Base-by-base conservation (phyloP, 2,329 filamentous ascomycete species). In the Rutstroemia sp. region DNA sequence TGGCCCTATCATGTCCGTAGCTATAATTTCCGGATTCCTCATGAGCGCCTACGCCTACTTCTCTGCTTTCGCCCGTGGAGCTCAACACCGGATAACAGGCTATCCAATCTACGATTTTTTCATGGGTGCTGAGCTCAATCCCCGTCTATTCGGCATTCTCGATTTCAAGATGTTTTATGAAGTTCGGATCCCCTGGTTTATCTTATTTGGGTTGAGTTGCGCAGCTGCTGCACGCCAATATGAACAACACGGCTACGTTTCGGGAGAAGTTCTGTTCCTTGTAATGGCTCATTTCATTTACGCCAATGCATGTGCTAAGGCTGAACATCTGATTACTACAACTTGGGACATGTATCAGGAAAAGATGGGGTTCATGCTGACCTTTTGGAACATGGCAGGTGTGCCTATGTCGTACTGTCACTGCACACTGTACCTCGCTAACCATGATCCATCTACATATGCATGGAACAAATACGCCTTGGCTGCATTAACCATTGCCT, bases 291-390 rank as follows among this genome's bases (percentile, higher is more conserved):
- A 95, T 73, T 96, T 87, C 74, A 79, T 96, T 46, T 96, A 96
- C 68, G 89, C 90, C 69, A 94, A 95, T 71, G 90, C 91, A 54
- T 96, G 91, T 76, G 84, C 86, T 65, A 96, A 96, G 76, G 92
- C 88, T 48, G 92, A 96, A 73, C 89, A 96, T 73, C 82, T 90
- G 70, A 96, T 96, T 71, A 81, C 90, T 58, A 88, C 88, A 7
- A 94, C 89, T 50, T 96, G 91, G 87, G 91, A 96, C 67, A 95
- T 96, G 87, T 95, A 95, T 77, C 92, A 90, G 67, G 91, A 95
- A 77, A 95, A 95, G 75, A 91, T 88, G 82, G 90, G 91, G 51
- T 95, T 95, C 77, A 95, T 95, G 90, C 82, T 95, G 63, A 94
- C 92, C 72, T 95, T 95, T 82, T 95, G 90, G 90, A 95, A 95